phyloP scores from a whole-genome alignment of 768 basidiomycete species.

The Termitomyces sp. region DNA sequence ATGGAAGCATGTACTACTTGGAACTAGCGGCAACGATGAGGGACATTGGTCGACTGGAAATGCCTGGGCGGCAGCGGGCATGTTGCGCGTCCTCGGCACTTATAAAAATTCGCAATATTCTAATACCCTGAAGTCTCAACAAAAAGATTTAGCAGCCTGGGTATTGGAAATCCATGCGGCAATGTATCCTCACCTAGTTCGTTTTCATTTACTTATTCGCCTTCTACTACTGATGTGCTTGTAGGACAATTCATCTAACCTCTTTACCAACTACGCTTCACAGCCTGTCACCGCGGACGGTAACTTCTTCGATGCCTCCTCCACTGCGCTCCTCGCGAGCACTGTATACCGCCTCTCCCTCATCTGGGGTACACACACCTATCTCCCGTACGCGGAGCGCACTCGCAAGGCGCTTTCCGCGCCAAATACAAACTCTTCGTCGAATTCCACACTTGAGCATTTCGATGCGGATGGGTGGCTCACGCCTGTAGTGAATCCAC shows the following conservation, averaged over 20 bases:
- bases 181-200: conserved; percentile 60
- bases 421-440: conserved; percentile 12
- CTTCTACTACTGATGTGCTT: conserved; percentile 4
- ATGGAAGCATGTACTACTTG: conserved; percentile 76
- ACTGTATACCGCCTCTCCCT: conserved; percentile 73
- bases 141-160: conserved; percentile 61
- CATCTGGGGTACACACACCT: conserved; percentile 41
- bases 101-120: conserved; percentile 61
- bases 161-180: conserved; percentile 68
- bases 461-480: conserved; percentile 65
- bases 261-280: conserved; percentile 76
- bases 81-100: conserved; percentile 77
- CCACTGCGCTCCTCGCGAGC: conserved; percentile 71
- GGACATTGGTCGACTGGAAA: conserved; percentile 89
- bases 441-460: conserved; percentile 32
- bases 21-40: conserved; percentile 45
- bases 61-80: conserved; percentile 87
- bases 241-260: conserved; percentile 37
- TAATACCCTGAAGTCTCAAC: conserved; percentile 43
- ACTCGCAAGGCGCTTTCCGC: conserved; percentile 39
- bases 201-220: conserved; percentile 20
- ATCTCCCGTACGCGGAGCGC: conserved; percentile 57
- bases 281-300: conserved; percentile 28
- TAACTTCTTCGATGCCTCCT: conserved; percentile 71
- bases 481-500: conserved; percentile 71